A percentile compares a stretch with the other conserved stretches of the same genome.
Evolutionary conservation across 345 rosid genomes (phyloP).

Genomic region (Citrus australasica): DNA sequence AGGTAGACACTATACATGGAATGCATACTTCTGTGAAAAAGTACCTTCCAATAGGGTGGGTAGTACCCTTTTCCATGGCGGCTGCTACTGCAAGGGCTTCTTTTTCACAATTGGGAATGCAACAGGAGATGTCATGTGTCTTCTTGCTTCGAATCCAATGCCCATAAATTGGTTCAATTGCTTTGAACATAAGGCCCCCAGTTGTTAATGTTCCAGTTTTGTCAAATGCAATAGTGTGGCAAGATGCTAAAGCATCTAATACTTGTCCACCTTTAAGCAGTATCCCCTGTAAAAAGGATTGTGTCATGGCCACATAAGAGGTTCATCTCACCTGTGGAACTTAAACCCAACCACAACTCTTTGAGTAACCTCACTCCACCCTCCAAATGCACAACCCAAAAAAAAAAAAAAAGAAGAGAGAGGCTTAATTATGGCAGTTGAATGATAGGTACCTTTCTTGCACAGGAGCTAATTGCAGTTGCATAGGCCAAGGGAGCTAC

Average conservation of each 20-base stretch:
- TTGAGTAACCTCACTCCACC: too few species aligned
- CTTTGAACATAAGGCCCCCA: slow-evolving; percentile 90
- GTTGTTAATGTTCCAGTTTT: slow-evolving; percentile 99
- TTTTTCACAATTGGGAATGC: slow-evolving; percentile 83
- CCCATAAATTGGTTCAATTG: slow-evolving; percentile 94
- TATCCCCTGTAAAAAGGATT: slow-evolving; percentile 60
- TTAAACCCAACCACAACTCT: too few species aligned
- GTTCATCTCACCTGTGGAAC: background rate
- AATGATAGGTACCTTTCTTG: slow-evolving; percentile 62
- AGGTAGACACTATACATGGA: background rate
- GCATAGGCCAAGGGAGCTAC: slow-evolving; percentile 99
- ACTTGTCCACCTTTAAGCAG: slow-evolving; percentile 95
- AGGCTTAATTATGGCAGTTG: background rate
- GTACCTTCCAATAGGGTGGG: slow-evolving; percentile 99
- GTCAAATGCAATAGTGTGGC: slow-evolving; percentile 93
- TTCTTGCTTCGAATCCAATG: slow-evolving; percentile 37
- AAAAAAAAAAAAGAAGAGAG: background rate
- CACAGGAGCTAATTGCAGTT: slow-evolving; percentile 93
- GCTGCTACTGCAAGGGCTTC: slow-evolving; percentile 99
- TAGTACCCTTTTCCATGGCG: slow-evolving; percentile 99
- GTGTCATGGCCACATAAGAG: slow-evolving; percentile 2
- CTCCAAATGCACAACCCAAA: too few species aligned
- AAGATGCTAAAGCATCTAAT: slow-evolving; percentile 89
- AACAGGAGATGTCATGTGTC: slow-evolving; percentile 45
- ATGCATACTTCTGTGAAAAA: background rate